These are phyloP conservation scores for Eucalyptus pauciflora DNA, from an alignment of 345 rosid species.

Conservation along the genomic window DNA sequence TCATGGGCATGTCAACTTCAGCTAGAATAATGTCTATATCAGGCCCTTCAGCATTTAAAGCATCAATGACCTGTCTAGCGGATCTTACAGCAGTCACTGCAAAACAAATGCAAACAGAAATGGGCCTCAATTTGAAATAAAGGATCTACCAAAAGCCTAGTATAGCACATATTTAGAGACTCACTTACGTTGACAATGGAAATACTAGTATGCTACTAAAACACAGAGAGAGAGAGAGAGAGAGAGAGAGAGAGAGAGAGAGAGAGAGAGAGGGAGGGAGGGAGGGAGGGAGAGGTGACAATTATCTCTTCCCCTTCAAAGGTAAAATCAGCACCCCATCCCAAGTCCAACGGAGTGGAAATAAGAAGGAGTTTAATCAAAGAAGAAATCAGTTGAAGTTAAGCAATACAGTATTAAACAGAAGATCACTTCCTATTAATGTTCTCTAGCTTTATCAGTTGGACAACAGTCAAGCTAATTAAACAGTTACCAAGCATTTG, in stretches of 20 bases:
- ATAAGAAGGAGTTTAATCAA: neutral
- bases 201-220: neutral
- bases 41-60: constrained; percentile 91
- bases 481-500: neutral
- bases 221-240: neutral
- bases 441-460: neutral
- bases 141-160: neutral
- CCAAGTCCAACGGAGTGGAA: neutral
- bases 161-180: neutral
- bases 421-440: neutral
- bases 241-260: neutral
- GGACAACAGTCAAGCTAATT: neutral
- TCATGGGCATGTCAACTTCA: constrained; percentile 94
- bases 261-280: neutral
- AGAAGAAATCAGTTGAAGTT: neutral
- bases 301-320: neutral
- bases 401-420: neutral
- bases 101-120: neutral
- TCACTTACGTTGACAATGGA: neutral
- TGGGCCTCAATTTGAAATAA: neutral
- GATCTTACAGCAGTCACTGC: constrained; percentile 87
- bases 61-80: constrained; percentile 93
- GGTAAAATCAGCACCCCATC: neutral
- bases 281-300: neutral
- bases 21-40: constrained; percentile 92